Percentiles rank a stretch among this genome's conserved stretches.
These are phyloP conservation scores for Tricholomella constricta DNA, from an alignment of 768 basidiomycete genomes.

Conservation along the genomic window DNA sequence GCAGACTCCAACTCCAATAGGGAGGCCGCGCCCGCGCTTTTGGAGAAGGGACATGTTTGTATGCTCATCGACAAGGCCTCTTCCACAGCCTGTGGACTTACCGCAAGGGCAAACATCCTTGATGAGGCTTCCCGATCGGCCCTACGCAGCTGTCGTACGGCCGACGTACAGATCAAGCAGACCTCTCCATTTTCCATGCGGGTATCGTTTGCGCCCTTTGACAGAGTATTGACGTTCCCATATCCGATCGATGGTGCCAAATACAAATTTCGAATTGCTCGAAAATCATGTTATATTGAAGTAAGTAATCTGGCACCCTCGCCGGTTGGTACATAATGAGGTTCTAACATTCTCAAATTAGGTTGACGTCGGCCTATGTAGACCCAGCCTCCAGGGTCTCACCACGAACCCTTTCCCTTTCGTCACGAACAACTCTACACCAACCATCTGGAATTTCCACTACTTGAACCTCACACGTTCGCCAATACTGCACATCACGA, in stretches of 20 bases:
- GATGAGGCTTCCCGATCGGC: too few species aligned
- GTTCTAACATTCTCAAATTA: conserved; percentile 17
- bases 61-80: too few species aligned
- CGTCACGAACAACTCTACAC: background rate
- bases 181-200: conserved; percentile 18
- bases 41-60: too few species aligned
- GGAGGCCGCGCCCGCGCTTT: too few species aligned
- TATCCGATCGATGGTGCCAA: conserved; percentile 43
- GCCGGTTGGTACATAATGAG: background rate
- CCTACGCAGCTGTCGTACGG: too few species aligned
- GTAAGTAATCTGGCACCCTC: conserved; percentile 20
- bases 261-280: conserved; percentile 46
- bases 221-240: conserved; percentile 38
- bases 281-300: conserved; percentile 55
- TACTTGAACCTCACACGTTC: conserved; percentile 31
- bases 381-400: too few species aligned
- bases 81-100: too few species aligned
- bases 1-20: too few species aligned
- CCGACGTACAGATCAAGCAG: too few species aligned
- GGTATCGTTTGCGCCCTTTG: conserved; percentile 27
- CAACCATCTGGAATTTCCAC: conserved; percentile 33
- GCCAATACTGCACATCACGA: conserved; percentile 19
- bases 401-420: conserved; percentile 30
- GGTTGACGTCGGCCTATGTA: conserved; percentile 28
- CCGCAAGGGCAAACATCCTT: too few species aligned